Evolutionary conservation across 805 yeast genomes (phyloP).

Genomic region (Saccharomycopsis vini): DNA sequence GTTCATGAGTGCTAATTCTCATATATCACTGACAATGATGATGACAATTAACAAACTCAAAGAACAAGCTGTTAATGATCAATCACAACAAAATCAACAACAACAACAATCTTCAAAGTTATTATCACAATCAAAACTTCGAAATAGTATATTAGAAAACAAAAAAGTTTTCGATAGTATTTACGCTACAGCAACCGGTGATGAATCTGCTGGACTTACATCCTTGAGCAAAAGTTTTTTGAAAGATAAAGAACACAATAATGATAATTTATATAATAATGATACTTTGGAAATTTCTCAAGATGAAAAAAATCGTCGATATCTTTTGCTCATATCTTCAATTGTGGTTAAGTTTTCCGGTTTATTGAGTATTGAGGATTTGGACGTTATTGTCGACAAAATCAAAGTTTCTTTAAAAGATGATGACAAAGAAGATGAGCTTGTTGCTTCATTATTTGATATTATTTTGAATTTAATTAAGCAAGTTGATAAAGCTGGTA

Average conservation of each 20-base stretch:
- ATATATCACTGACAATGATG: conserved; percentile 15
- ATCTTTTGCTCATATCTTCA: conserved; percentile 5
- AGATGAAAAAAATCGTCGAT: conserved; percentile 1
- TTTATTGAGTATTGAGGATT: conserved; percentile 26
- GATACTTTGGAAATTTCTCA: too few species aligned
- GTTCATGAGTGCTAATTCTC: conserved; percentile 19
- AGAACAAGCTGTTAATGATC: too few species aligned
- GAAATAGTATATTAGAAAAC: conserved; percentile 1
- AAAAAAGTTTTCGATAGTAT: conserved; percentile 15
- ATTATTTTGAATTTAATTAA: conserved; percentile 4
- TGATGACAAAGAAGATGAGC: background rate
- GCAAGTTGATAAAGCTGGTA: conserved; percentile 11
- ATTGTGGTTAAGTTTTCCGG: conserved; percentile 10
- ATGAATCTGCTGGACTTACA: too few species aligned
- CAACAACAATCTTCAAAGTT: background rate
- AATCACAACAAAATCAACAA: too few species aligned
- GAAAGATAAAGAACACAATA: background rate
- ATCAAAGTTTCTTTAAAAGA: conserved; percentile 39
- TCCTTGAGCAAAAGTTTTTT: too few species aligned
- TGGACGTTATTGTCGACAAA: conserved; percentile 32
- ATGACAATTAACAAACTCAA: conserved; percentile 17
- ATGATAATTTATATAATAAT: too few species aligned
- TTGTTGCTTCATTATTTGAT: conserved; percentile 8
- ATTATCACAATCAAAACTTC: background rate
- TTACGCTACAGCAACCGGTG: conserved; percentile 15